Percentiles rank a stretch among this genome's conserved stretches.
These are phyloP conservation scores for Noccaea bulbosa DNA, from an alignment of 345 rosid species.

Conservation along the genomic window DNA sequence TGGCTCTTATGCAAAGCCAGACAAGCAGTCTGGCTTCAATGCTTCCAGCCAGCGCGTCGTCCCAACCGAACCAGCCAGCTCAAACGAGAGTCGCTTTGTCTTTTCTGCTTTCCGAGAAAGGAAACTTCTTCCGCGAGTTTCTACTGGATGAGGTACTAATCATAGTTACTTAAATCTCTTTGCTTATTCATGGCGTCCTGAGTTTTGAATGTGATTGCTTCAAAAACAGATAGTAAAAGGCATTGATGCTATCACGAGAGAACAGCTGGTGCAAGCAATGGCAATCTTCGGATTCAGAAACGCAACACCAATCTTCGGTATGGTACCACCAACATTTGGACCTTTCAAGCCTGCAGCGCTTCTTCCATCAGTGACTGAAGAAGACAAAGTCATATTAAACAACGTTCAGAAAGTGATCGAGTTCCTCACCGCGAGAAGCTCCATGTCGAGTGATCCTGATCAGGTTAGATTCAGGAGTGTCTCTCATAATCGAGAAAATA, in stretches of 20 bases:
- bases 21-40: conserved; percentile 44
- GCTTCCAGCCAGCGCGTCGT: conserved; percentile 46
- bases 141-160: conserved; percentile 87
- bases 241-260: conserved; percentile 90
- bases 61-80: conserved; percentile 61
- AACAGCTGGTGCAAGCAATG: conserved; percentile 78
- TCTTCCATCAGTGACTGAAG: conserved; percentile 80
- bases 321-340: conserved; percentile 81
- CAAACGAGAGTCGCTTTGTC: conserved; percentile 90
- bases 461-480: no score
- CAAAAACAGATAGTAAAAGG: conserved; percentile 83
- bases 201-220: conserved; percentile 4
- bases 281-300: conserved; percentile 68
- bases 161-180: neutral
- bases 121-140: conserved; percentile 91
- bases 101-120: conserved; percentile 84
- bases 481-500: neutral
- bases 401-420: conserved; percentile 77
- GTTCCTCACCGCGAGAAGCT: conserved; percentile 79
- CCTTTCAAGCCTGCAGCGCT: conserved; percentile 75
- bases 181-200: neutral
- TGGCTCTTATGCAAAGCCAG: conserved; percentile 67
- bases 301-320: conserved; percentile 69
- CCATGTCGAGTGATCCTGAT: conserved; percentile 56
- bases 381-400: conserved; percentile 70